These are phyloP conservation scores for Pseudonitzschia pungens DNA, from an alignment of 108 stramenopile genomes.

Conservation along the genomic window DNA sequence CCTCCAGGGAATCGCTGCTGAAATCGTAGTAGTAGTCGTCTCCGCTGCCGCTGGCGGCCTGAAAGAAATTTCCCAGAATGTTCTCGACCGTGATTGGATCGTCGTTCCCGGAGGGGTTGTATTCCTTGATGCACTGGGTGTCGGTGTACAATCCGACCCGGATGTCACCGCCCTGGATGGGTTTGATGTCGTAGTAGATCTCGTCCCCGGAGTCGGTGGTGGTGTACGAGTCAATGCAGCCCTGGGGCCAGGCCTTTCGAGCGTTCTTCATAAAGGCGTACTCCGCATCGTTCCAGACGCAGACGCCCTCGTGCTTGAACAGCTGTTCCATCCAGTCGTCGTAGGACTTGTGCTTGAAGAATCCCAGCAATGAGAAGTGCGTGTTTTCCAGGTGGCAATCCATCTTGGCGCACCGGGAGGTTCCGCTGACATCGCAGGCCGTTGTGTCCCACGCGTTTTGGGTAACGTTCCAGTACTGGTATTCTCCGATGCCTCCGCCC, in stretches of 20 bases:
- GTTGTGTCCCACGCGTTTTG: constrained; percentile 38
- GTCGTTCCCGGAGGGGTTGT: constrained; percentile 11
- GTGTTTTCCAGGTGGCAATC: constrained; percentile 59
- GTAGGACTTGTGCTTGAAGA: constrained; percentile 56
- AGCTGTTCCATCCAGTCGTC: constrained; percentile 64
- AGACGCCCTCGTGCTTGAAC: constrained; percentile 64
- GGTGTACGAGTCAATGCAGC: constrained; percentile 18
- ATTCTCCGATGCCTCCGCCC: constrained; percentile 56
- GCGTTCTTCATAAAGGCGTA: constrained; percentile 48
- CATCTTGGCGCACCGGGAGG: constrained; percentile 54
- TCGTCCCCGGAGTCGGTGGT: constrained; percentile 14
- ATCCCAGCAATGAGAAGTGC: constrained; percentile 50
- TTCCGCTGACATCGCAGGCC: constrained; percentile 32
- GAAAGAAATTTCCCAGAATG: constrained; percentile 37
- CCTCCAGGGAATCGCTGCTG: constrained; percentile 13
- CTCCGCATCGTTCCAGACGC: constrained; percentile 58
- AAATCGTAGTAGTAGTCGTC: constrained; percentile 23
- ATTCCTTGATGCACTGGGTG: constrained; percentile 40
- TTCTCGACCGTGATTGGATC: constrained; percentile 29
- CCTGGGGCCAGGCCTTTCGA: constrained; percentile 37
- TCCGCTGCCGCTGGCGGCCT: constrained; percentile 7
- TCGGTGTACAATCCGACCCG: constrained; percentile 60
- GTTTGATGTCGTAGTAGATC: constrained; percentile 68
- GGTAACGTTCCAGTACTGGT: constrained; percentile 44
- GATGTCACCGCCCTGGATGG: constrained; percentile 39